These are phyloP conservation scores for Clarireedia paspali DNA, from an alignment of 2,329 filamentous ascomycete species.

Conservation along the genomic window DNA sequence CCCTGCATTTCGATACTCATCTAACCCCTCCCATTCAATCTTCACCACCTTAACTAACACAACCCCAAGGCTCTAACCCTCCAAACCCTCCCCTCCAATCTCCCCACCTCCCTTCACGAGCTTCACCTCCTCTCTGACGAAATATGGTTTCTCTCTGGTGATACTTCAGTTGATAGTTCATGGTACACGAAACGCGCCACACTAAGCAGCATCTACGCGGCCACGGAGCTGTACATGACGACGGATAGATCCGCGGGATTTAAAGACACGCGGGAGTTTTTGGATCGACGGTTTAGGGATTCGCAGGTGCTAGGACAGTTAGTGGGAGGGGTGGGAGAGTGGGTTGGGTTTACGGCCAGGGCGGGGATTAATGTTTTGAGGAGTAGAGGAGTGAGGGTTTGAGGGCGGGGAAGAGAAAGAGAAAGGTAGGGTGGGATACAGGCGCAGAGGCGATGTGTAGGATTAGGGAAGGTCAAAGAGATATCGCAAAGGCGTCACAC, in stretches of 20 bases:
- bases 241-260: slow-evolving; percentile 72
- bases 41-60: neutral
- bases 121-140: slow-evolving; percentile 81
- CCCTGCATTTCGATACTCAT: neutral
- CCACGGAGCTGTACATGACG: slow-evolving; percentile 88
- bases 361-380: slow-evolving; percentile 74
- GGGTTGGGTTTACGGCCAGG: slow-evolving; percentile 72
- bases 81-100: slow-evolving; percentile 78
- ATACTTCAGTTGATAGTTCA: slow-evolving; percentile 69
- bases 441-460: neutral
- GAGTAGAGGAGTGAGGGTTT: slow-evolving; percentile 77
- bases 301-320: slow-evolving; percentile 53
- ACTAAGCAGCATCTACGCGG: slow-evolving; percentile 61
- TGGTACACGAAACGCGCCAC: slow-evolving; percentile 76
- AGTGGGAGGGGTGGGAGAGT: slow-evolving; percentile 60
- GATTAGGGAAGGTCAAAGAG: neutral
- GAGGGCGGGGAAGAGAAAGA: slow-evolving; percentile 1
- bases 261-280: slow-evolving; percentile 68
- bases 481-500: too few species aligned
- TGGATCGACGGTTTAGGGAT: slow-evolving; percentile 64
- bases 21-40: neutral
- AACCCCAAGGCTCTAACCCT: slow-evolving; percentile 59
- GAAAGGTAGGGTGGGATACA: neutral
- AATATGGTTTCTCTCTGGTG: slow-evolving; percentile 81
- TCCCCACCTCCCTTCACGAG: slow-evolving; percentile 69